These are phyloP conservation scores for Colletotrichum australisinense DNA, from an alignment of 2,329 filamentous ascomycete genomes.

Conservation along the genomic window DNA sequence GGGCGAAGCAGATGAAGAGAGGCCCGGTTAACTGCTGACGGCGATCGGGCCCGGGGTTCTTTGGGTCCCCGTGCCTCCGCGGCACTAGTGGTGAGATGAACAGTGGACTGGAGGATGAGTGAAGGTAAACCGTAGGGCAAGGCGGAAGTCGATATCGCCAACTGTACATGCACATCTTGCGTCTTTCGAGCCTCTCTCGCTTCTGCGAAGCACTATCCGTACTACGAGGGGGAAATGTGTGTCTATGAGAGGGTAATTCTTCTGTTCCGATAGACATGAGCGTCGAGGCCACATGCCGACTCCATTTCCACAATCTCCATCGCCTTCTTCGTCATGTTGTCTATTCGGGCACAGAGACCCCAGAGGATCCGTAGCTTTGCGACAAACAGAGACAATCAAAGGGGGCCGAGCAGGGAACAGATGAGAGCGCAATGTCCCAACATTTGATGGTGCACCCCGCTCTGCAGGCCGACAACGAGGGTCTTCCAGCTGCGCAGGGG, in stretches of 20 bases:
- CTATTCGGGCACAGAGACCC: too few species aligned
- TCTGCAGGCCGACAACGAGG: neutral
- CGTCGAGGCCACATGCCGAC: neutral
- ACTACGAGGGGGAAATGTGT: neutral
- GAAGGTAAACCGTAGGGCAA: neutral
- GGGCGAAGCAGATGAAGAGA: neutral
- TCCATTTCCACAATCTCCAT: neutral
- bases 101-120: neutral
- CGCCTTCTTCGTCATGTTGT: neutral
- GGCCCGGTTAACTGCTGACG: neutral
- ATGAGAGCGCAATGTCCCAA: neutral
- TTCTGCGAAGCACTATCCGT: neutral
- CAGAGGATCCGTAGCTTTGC: neutral
- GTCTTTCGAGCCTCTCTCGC: neutral
- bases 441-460: neutral
- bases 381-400: neutral
- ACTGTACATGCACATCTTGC: neutral
- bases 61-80: slow-evolving; percentile 26
- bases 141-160: neutral
- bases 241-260: neutral
- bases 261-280: neutral
- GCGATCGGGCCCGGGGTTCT: slow-evolving; percentile 21
- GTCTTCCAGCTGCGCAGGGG: slow-evolving; percentile 24
- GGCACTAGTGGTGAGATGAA: neutral
- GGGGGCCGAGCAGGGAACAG: neutral